These are phyloP conservation scores for Hyaloscypha variabilis DNA, from an alignment of 495 filamentous ascomycete genomes.

Conservation along the genomic window DNA sequence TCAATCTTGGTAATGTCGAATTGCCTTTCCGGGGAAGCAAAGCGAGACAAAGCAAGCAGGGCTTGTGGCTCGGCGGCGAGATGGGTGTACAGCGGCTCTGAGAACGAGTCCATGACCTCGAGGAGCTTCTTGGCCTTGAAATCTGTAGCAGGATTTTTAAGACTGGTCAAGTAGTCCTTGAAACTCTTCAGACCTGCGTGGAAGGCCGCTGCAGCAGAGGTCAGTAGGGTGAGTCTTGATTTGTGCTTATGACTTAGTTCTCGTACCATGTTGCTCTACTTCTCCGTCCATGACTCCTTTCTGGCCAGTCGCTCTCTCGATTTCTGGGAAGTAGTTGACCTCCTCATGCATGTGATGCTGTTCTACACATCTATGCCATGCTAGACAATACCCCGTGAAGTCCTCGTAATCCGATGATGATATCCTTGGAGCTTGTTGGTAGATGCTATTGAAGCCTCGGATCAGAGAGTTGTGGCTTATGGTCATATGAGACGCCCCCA, in stretches of 20 bases:
- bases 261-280: conserved; percentile 29
- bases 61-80: conserved; percentile 41
- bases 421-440: conserved; percentile 48
- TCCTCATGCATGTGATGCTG: conserved; percentile 36
- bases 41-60: conserved; percentile 29
- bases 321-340: conserved; percentile 35
- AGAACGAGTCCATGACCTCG: conserved; percentile 44
- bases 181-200: conserved; percentile 35
- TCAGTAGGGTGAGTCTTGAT: neutral
- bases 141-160: conserved; percentile 4
- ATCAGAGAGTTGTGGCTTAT: conserved; percentile 51
- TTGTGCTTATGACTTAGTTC: neutral
- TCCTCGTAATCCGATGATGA: conserved; percentile 30
- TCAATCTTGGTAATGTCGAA: conserved; percentile 16
- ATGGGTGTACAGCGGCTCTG: conserved; percentile 37
- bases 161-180: conserved; percentile 24
- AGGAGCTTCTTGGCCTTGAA: conserved; percentile 33
- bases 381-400: conserved; percentile 43
- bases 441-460: conserved; percentile 52
- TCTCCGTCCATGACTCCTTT: conserved; percentile 30
- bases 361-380: conserved; percentile 24
- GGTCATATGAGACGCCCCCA: conserved; percentile 44
- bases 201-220: conserved; percentile 31
- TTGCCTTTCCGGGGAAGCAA: conserved; percentile 7
- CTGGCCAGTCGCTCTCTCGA: conserved; percentile 33